phyloP scores from a whole-genome alignment of 208 protist species.

The Leishmania martiniquensis region DNA sequence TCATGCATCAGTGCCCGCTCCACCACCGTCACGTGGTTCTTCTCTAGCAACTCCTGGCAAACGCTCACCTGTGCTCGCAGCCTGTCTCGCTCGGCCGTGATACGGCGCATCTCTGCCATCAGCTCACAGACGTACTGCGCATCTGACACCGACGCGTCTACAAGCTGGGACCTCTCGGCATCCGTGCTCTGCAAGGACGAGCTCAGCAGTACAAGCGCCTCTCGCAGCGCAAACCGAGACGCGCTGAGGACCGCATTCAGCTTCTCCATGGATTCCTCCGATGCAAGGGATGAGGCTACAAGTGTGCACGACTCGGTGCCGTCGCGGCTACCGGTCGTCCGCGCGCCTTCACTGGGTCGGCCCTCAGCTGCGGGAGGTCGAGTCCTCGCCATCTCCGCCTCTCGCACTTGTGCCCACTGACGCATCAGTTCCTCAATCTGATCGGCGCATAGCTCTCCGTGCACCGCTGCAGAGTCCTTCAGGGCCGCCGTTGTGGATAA shows the following conservation, averaged over 20 bases:
- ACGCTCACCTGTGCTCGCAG: constrained; percentile 41
- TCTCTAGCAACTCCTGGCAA: constrained; percentile 67
- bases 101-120: constrained; percentile 34
- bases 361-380: not conserved
- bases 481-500: constrained; percentile 1
- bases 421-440: constrained; percentile 26
- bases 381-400: not conserved
- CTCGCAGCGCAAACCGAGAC: constrained; percentile 28
- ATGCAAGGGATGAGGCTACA: constrained; percentile 13
- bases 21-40: constrained; percentile 71
- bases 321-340: not conserved
- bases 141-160: constrained; percentile 71
- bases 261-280: constrained; percentile 4
- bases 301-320: constrained; percentile 15
- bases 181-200: constrained; percentile 48
- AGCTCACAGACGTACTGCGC: constrained; percentile 60
- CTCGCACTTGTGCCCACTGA: constrained; percentile 16
- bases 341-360: not conserved
- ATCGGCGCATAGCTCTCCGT: constrained; percentile 22
- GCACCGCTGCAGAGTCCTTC: constrained; percentile 12
- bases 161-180: constrained; percentile 44
- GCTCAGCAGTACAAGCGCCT: constrained; percentile 29
- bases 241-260: constrained; percentile 4
- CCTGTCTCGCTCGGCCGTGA: constrained; percentile 52
- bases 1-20: constrained; percentile 78